phyloP scores from a whole-genome alignment of 495 filamentous ascomycete species.

The Saxophila tyrrhenica region DNA sequence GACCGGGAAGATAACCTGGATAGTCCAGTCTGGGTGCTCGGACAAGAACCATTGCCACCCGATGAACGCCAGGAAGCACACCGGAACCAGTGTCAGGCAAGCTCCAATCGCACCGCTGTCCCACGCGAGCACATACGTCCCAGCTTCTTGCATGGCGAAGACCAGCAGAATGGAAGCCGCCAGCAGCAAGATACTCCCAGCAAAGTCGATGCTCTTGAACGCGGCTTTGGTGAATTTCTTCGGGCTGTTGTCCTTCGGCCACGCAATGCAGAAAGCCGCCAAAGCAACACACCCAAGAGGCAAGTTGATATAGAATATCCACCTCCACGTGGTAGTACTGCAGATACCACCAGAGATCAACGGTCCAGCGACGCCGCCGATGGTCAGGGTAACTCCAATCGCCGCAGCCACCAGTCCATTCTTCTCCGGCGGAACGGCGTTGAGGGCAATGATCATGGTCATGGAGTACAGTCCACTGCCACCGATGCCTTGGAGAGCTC shows the following conservation, averaged over 20 bases:
- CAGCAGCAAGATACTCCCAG: slow-evolving; percentile 1
- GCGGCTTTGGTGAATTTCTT: slow-evolving; percentile 1
- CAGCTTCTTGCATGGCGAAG: slow-evolving; percentile 9
- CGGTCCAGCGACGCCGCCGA: slow-evolving; percentile 1
- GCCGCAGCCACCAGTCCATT: slow-evolving; percentile 1
- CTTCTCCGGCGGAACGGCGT: slow-evolving; percentile 3
- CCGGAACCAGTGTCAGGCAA: neutral
- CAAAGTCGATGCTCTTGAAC: slow-evolving; percentile 1
- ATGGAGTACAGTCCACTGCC: slow-evolving; percentile 9
- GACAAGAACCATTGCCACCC: neutral
- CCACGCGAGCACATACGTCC: slow-evolving; percentile 2
- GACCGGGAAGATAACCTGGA: neutral
- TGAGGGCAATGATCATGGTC: slow-evolving; percentile 7
- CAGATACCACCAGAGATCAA: slow-evolving; percentile 5
- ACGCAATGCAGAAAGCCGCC: neutral
- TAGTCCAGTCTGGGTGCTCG: neutral
- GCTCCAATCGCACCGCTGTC: slow-evolving; percentile 1
- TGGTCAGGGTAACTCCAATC: slow-evolving; percentile 1
- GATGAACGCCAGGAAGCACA: neutral
- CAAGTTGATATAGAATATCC: slow-evolving; percentile 9
- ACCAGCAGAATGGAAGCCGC: slow-evolving; percentile 7
- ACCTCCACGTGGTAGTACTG: slow-evolving; percentile 4
- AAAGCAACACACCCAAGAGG: neutral
- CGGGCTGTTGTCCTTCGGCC: neutral
- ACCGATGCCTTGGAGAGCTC: slow-evolving; percentile 9